Evolutionary conservation across 108 stramenopile genomes (phyloP).

Genomic region (Fistulifera pelliculosa): DNA sequence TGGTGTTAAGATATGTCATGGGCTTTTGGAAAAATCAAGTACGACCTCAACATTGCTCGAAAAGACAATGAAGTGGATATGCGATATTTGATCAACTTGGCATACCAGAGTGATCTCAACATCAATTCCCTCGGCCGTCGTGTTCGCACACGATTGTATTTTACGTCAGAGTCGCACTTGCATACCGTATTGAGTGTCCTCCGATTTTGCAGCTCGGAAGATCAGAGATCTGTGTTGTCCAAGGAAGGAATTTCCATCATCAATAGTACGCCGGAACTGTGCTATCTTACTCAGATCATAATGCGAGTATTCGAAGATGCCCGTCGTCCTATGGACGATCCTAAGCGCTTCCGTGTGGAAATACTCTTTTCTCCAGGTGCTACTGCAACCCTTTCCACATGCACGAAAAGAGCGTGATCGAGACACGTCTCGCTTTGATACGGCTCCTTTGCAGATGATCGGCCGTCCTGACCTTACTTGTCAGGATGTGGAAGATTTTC

Average conservation of each 20-base stretch:
- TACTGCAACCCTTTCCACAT: constrained; percentile 86
- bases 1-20: constrained; percentile 83
- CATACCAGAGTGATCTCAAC: constrained; percentile 81
- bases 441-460: constrained; percentile 50
- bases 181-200: constrained; percentile 93
- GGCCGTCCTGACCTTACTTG: constrained; percentile 69
- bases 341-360: constrained; percentile 79
- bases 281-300: constrained; percentile 94
- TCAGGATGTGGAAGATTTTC: constrained; percentile 69
- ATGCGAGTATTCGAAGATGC: constrained; percentile 94
- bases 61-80: constrained; percentile 86
- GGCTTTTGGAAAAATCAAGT: constrained; percentile 90
- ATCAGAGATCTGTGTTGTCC: constrained; percentile 39
- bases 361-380: constrained; percentile 82
- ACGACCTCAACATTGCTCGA: constrained; percentile 79
- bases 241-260: constrained; percentile 40
- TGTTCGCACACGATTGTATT: constrained; percentile 95
- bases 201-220: constrained; percentile 59
- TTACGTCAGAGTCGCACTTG: constrained; percentile 95
- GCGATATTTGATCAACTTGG: constrained; percentile 92
- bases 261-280: constrained; percentile 78
- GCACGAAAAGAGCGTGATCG: constrained; percentile 55
- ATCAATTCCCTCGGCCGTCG: constrained; percentile 94
- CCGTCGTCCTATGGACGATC: constrained; percentile 44
- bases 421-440: constrained; percentile 68